Evolutionary conservation across 108 stramenopile genomes (phyloP).

Genomic region (Cyclotella sp.): DNA sequence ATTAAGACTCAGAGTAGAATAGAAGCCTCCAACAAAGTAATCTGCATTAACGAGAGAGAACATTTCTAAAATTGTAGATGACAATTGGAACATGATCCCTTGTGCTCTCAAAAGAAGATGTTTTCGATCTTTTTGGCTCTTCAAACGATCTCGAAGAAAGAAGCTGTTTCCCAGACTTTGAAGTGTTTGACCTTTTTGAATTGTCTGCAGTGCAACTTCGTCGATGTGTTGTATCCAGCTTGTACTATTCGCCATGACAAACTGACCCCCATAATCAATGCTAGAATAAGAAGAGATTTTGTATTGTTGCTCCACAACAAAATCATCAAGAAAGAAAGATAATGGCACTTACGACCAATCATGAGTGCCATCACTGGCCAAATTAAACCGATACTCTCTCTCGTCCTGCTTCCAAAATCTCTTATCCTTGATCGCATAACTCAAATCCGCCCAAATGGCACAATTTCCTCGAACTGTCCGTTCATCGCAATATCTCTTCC

Average conservation of each 20-base stretch:
- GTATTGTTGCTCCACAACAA: background rate
- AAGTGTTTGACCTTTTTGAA: slow-evolving; percentile 4
- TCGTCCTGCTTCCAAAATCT: slow-evolving; percentile 26
- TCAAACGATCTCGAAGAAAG: slow-evolving; percentile 11
- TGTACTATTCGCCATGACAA: slow-evolving; percentile 37
- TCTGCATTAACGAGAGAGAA: slow-evolving; percentile 45
- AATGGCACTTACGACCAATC: slow-evolving; percentile 24
- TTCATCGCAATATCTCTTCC: slow-evolving; percentile 22
- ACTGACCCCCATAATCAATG: slow-evolving; percentile 44
- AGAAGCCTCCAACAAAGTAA: slow-evolving; percentile 42
- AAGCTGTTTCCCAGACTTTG: slow-evolving; percentile 13
- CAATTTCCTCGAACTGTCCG: slow-evolving; percentile 45
- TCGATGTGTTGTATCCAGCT: slow-evolving; percentile 37
- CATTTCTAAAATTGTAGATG: slow-evolving; percentile 38
- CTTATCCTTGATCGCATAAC: slow-evolving; percentile 44
- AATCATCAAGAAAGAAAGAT: background rate
- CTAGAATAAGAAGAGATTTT: background rate
- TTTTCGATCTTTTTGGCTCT: slow-evolving; percentile 18
- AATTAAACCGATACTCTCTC: slow-evolving; percentile 33
- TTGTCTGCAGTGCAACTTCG: slow-evolving; percentile 1
- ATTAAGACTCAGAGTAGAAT: slow-evolving; percentile 45
- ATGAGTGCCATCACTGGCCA: slow-evolving; percentile 46
- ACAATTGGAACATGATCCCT: slow-evolving; percentile 21
- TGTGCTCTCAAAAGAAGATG: slow-evolving; percentile 17
- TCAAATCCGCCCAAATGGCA: slow-evolving; percentile 44